Evolutionary conservation across 2,329 filamentous ascomycete genomes (phyloP), one percentile per base, ranked within the genome.

Genomic region (Neonectria ditissima): DNA sequence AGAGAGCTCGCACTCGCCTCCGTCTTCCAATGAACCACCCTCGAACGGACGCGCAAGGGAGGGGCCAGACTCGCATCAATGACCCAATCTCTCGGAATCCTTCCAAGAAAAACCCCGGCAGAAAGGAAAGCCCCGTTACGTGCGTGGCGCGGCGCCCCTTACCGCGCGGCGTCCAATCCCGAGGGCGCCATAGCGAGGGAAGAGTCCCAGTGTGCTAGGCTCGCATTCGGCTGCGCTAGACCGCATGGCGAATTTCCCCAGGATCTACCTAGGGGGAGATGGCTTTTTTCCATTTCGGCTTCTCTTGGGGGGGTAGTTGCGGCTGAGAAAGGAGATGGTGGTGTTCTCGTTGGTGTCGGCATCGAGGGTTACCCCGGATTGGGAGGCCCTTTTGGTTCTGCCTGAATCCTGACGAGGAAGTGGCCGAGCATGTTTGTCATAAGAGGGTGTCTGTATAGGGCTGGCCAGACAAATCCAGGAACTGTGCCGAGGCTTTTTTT

Each of bases 11-110:
- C 28, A 50, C 30, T 50, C 47, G 47, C 47, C 18, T 50, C 9
- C 8, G 4, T 13, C 37, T 41, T 20, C 37, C 37, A 45, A 45
- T 24, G 13, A 22, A n/a, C 16, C 37, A 41, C 20, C 37, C 7
- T 41, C 37, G 9, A 20, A 10, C 4, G 24, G 6, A 26, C 34
- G 2, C 16, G 14, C 8, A 14, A 34, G 14, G 14, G 14, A 7
- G 34, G 34, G 14, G 34, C 5, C 34, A 5, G 34, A 6, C 34
- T 37, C n/a, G 14, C 34, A n/a, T 30, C 20, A 48, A 48, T 48
- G 45, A 30, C 13, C 45, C 45, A 48, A 48, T 48, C 45, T 48
- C 45, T 30, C 45, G 45, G 45, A 26, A 48, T 48, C 26, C 30
- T 18, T 10, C 45, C 24, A 30, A 18, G n/a, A 8, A n/a, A 26